Conservation (phyloP, 176 grass and related monocot genomes). For the Avena sativa region DNA sequence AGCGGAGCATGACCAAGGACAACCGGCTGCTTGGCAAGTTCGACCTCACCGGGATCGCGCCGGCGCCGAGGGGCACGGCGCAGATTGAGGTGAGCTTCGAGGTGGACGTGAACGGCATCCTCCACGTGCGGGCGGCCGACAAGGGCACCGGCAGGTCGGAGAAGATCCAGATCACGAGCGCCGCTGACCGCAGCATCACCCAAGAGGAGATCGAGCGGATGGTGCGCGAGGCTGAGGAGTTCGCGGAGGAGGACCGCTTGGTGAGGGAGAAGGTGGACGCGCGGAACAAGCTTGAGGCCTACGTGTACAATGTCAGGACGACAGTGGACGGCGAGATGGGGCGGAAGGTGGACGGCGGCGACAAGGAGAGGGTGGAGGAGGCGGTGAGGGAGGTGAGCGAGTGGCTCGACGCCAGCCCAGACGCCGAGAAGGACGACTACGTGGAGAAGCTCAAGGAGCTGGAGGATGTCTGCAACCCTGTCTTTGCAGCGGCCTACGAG, state of each 20-base stretch:
- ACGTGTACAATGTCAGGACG: conserved; percentile 27
- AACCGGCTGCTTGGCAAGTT: conserved; percentile 66
- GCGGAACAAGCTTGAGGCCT: conserved; percentile 41
- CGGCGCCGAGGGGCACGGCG: conserved; percentile 50
- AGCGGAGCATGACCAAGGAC: conserved; percentile 75
- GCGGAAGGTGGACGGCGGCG: conserved; percentile 21
- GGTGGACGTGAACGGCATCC: conserved; percentile 54
- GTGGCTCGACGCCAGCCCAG: conserved; percentile 34
- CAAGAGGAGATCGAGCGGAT: conserved; percentile 47
- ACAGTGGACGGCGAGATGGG: conserved; percentile 36
- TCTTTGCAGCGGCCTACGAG: conserved; percentile 10
- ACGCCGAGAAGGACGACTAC: conserved; percentile 39
- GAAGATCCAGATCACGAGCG: conserved; percentile 50
- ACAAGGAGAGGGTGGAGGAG: conserved; percentile 35
- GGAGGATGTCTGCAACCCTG: conserved; percentile 40
- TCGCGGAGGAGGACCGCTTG: conserved; percentile 44
- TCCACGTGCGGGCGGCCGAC: conserved; percentile 47
- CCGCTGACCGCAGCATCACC: conserved; percentile 6
- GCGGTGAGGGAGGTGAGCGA: conserved; percentile 28
- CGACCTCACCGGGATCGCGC: conserved; percentile 67
- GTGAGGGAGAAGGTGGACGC: conserved; percentile 44
- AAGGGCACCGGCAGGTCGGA: conserved; percentile 30
- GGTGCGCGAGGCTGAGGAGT: conserved; percentile 40
- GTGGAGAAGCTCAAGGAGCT: conserved; percentile 47
- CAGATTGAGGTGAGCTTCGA: conserved; percentile 51